Percentiles rank a stretch among this genome's conserved stretches.
Evolutionary conservation across 148 eudicot species (phyloP).

Genomic region (Pharnaceum exiguum): DNA sequence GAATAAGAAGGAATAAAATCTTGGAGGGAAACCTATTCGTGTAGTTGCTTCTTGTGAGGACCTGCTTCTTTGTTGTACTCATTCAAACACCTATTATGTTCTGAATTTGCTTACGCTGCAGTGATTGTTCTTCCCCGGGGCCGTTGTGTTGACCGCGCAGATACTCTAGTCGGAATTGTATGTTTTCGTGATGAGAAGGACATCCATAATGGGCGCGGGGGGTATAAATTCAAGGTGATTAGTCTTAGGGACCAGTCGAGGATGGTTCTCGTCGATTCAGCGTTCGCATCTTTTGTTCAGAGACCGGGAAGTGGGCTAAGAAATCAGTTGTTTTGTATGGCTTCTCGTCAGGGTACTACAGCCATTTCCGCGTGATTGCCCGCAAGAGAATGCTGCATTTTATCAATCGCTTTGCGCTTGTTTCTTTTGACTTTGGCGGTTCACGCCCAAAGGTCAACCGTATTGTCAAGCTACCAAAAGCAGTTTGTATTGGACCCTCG

Average conservation of each 20-base stretch:
- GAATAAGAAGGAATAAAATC: too few species aligned
- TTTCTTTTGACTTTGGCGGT: too few species aligned
- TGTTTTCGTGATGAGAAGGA: slow-evolving; percentile 3
- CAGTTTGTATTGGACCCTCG: too few species aligned
- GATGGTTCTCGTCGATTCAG: not conserved
- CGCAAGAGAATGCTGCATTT: too few species aligned
- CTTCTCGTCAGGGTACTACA: too few species aligned
- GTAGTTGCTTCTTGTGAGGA: not conserved
- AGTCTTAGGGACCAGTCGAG: not conserved
- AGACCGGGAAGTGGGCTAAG: not conserved
- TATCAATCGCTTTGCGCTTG: too few species aligned
- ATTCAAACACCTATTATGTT: not conserved
- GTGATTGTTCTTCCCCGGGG: slow-evolving; percentile 10
- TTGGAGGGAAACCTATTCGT: not conserved
- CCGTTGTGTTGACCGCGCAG: too few species aligned
- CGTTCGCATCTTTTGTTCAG: slow-evolving; percentile 1
- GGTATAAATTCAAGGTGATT: slow-evolving; percentile 12
- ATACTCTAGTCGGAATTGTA: not conserved
- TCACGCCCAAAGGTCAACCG: too few species aligned
- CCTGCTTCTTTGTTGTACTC: not conserved
- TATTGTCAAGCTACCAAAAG: too few species aligned
- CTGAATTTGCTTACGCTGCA: not conserved
- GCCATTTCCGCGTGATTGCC: too few species aligned
- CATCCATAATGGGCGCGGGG: not conserved
- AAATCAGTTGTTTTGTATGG: slow-evolving; percentile 1